phyloP scores from a whole-genome alignment of 345 rosid species.

The Acer campestre region DNA sequence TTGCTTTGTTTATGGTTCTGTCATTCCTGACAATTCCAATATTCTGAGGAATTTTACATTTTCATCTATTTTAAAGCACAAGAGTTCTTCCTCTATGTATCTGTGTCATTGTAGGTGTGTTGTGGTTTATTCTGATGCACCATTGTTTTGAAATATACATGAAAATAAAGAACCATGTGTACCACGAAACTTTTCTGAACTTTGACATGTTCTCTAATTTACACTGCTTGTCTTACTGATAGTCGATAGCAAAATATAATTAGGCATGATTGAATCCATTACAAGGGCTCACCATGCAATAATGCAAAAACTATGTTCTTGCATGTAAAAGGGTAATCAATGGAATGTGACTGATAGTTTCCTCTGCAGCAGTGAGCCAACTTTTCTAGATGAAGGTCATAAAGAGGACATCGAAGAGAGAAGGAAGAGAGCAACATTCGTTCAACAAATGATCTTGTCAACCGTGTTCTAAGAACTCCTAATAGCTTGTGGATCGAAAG shows the following conservation, averaged over 20 bases:
- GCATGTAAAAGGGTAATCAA: not conserved
- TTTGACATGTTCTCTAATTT: not conserved
- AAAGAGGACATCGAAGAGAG: conserved; percentile 42
- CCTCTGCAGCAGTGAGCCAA: conserved; percentile 31
- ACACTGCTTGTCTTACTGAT: not conserved
- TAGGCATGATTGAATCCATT: not conserved
- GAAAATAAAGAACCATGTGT: not conserved
- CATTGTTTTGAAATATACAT: not conserved
- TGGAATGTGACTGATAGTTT: conserved; percentile 11
- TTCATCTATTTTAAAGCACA: not conserved
- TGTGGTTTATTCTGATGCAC: not conserved
- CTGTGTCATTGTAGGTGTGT: not conserved
- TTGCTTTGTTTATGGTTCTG: not conserved
- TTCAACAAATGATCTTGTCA: conserved; percentile 48
- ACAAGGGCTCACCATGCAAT: not conserved
- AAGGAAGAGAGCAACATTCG: conserved; percentile 48
- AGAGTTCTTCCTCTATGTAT: not conserved
- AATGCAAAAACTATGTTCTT: not conserved
- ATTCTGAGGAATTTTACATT: not conserved
- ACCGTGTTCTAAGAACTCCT: conserved; percentile 37
- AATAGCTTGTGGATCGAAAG: not conserved
- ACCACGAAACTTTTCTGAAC: not conserved
- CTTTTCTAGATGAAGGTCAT: conserved; percentile 20
- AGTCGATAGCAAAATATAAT: conserved; percentile 5
- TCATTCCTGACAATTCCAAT: not conserved